Evolutionary conservation across 169 alveolate species (phyloP).

Genomic region (Plasmodium cynomolgi): DNA sequence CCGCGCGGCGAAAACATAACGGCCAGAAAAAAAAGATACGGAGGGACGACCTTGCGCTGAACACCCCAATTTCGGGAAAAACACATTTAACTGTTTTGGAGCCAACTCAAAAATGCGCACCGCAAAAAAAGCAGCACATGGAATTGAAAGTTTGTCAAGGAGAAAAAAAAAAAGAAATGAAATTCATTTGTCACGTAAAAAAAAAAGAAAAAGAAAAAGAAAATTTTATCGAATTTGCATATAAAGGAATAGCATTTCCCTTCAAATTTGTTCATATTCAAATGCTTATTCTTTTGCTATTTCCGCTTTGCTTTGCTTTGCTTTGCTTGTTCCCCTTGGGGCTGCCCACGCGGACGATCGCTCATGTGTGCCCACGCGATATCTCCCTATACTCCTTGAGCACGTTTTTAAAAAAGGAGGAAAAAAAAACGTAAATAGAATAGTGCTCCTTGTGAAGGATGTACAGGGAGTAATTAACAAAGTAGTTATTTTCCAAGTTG

Average conservation of each 20-base stretch:
- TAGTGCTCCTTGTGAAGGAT: slow-evolving; percentile 66
- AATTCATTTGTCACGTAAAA: not conserved
- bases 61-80: not conserved
- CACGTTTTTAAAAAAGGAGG: slow-evolving; percentile 59
- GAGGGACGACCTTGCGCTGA: not conserved
- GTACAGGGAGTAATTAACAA: slow-evolving; percentile 47
- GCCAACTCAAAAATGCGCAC: not conserved
- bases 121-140: not conserved
- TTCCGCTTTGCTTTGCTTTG: not conserved
- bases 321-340: not conserved
- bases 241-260: not conserved
- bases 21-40: not conserved
- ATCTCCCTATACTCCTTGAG: slow-evolving; percentile 54
- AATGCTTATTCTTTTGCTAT: not conserved
- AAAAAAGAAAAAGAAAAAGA: not conserved
- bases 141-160: not conserved
- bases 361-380: slow-evolving; percentile 5
- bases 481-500: slow-evolving; percentile 53
- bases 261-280: not conserved
- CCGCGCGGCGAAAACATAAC: not conserved
- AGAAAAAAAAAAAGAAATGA: not conserved
- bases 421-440: slow-evolving; percentile 64
- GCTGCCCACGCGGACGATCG: not conserved
- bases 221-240: not conserved
- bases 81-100: not conserved